Conservation (phyloP, 2,329 filamentous ascomycete species). For the Aspergillus brasiliensis region DNA sequence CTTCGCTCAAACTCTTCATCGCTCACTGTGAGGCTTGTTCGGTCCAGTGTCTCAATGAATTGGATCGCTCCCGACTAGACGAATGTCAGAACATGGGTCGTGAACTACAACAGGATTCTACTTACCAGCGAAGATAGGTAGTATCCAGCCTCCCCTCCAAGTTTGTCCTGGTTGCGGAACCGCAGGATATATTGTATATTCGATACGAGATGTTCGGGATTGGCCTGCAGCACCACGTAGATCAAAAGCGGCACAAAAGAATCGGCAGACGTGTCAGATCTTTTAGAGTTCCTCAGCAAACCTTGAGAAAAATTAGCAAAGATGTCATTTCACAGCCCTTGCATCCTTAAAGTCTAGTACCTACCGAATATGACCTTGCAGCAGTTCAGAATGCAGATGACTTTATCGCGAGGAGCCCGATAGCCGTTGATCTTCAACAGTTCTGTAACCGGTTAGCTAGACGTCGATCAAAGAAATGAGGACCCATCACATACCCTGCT, state of each 20-base stretch:
- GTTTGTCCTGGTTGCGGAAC: constrained; percentile 95
- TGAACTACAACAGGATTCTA: constrained; percentile 2
- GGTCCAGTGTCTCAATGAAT: constrained; percentile 95
- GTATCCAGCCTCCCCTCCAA: constrained; percentile 96
- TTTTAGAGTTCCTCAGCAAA: constrained; percentile 85
- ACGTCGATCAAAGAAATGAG: background rate
- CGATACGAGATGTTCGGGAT: constrained; percentile 91
- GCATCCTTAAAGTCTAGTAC: constrained; percentile 26
- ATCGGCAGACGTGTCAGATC: constrained; percentile 85
- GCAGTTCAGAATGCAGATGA: constrained; percentile 96
- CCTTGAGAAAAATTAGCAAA: constrained; percentile 44
- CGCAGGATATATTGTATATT: constrained; percentile 98
- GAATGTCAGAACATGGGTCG: background rate
- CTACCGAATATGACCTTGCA: constrained; percentile 98
- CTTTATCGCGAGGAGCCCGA: constrained; percentile 94
- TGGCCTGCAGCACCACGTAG: constrained; percentile 91
- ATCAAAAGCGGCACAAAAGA: constrained; percentile 94
- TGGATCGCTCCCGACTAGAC: constrained; percentile 73
- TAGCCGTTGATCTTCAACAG: constrained; percentile 96
- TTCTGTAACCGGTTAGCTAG: constrained; percentile 58
- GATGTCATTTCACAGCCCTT: background rate
- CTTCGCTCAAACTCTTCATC: constrained; percentile 95
- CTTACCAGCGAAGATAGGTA: constrained; percentile 89
- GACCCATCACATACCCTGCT: constrained; percentile 64
- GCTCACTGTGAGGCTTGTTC: constrained; percentile 86